Conservation (phyloP, 73 alveolate genomes). For the Paramecium biaurelia region DNA sequence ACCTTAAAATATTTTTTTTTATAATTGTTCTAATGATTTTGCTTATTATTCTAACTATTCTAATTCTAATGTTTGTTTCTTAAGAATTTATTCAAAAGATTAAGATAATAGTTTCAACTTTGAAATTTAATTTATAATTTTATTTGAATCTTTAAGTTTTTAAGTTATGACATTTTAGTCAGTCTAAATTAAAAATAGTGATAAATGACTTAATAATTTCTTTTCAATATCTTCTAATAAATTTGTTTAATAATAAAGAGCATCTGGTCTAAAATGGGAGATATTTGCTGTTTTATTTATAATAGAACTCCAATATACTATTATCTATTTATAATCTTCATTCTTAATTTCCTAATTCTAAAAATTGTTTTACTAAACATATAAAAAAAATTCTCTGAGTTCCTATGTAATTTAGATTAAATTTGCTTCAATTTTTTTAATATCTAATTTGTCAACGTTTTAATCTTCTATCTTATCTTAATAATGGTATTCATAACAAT, state of each 20-base stretch:
- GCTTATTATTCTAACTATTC: too few species aligned
- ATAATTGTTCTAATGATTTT: too few species aligned
- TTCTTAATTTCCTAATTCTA: not conserved
- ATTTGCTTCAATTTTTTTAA: not conserved
- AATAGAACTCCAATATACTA: not conserved
- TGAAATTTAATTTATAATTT: not conserved
- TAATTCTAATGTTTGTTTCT: too few species aligned
- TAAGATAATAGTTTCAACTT: too few species aligned
- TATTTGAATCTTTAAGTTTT: too few species aligned
- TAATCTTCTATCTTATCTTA: not conserved
- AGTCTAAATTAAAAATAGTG: not conserved
- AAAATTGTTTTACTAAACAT: not conserved
- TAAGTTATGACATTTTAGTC: not conserved
- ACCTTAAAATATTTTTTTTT: too few species aligned
- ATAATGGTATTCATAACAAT: not conserved
- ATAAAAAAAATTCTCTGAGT: not conserved
- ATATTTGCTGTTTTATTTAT: not conserved
- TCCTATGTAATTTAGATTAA: not conserved
- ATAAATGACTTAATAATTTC: not conserved
- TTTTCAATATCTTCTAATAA: not conserved
- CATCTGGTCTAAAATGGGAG: not conserved
- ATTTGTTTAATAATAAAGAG: not conserved
- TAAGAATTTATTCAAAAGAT: too few species aligned
- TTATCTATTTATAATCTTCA: not conserved
- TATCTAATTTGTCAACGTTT: not conserved